phyloP scores from a whole-genome alignment of 2,329 filamentous ascomycete genomes.

The Sphaerulina vaccinii region DNA sequence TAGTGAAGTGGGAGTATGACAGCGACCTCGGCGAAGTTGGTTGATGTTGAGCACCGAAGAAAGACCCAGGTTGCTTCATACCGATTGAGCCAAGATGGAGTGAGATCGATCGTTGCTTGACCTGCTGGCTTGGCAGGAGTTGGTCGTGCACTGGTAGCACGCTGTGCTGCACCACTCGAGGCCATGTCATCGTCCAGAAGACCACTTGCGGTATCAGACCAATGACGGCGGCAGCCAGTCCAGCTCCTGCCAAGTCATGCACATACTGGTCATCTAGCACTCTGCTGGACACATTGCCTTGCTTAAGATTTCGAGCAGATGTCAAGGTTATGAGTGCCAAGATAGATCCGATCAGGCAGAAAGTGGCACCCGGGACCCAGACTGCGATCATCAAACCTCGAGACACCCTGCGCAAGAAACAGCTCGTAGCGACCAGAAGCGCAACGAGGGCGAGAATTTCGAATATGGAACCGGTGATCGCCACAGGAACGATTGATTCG shows the following conservation, averaged over 20 bases:
- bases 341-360: slow-evolving; percentile 17
- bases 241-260: slow-evolving; percentile 25
- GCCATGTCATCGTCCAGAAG: slow-evolving; percentile 31
- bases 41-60: slow-evolving; percentile 5
- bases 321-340: slow-evolving; percentile 19
- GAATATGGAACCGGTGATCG: slow-evolving; percentile 24
- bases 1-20: slow-evolving; percentile 20
- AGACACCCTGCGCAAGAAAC: slow-evolving; percentile 22
- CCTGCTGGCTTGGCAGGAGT: slow-evolving; percentile 4
- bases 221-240: slow-evolving; percentile 31
- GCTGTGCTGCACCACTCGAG: slow-evolving; percentile 8
- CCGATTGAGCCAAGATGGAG: slow-evolving; percentile 29
- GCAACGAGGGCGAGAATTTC: slow-evolving; percentile 26
- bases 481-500: slow-evolving; percentile 18
- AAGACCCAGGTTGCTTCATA: slow-evolving; percentile 26
- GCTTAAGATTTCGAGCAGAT: slow-evolving; percentile 3
- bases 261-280: background rate
- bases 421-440: slow-evolving; percentile 17
- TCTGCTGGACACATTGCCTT: background rate
- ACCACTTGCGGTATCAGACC: slow-evolving; percentile 27
- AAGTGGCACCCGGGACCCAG: slow-evolving; percentile 16
- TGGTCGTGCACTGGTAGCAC: slow-evolving; percentile 4
- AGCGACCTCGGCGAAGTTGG: slow-evolving; percentile 24
- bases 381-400: slow-evolving; percentile 16
- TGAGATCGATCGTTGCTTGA: slow-evolving; percentile 21